Base-by-base conservation (phyloP, 2,329 filamentous ascomycete species). In the Aspergillus sp. region DNA sequence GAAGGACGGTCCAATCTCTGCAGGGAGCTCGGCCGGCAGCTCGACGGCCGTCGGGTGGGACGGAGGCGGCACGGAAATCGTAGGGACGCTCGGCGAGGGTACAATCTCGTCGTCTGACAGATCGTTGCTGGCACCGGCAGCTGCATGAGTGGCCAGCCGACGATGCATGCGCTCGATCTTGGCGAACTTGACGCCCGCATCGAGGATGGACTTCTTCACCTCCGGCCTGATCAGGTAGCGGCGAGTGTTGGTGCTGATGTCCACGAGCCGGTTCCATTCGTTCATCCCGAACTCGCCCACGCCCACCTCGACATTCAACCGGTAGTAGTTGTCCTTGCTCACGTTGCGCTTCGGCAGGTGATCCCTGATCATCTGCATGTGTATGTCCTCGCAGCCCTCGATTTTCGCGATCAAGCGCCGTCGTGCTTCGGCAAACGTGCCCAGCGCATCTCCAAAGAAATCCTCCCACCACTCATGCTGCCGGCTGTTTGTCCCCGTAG, bases 251-350 rank as follows among this genome's bases (percentile, higher is more conserved):
- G 86, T 95, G 64, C 85, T 94, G 62, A 98, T 96, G 32, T 95
- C 89, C 15, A 84, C 81, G n/a, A 96, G 66, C 3, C 88, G 77
- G 49, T 85, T 76, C 91, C 91, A 98, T 57, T 96, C 91, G 54
- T 96, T 98, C 86, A 98, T 96, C 32, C 84, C 89, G 56, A 95
- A 96, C 53, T 96, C 91, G 33, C 89, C 88, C 3, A 96, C 88
- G 1, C 89, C 91, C 11, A 94, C 80, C 53, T 96, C 88, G 25
- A 96, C 91, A 44, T 98, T 98, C n/a, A 96, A 68, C 5, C 91
- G 82, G 57, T 86, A 93, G 64, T 98, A 98, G 56, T 93, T 85
- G 37, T 95, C 88, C 32, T 76, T 74, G 48, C 82, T 88, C 38
- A 96, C 84, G 15, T 81, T 77, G 20, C 86, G 77, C 55, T 79